Evolutionary conservation across 225 moss, liverwort and hornwort genomes (phyloP).

Genomic region (Antitrichia curtipendula): DNA sequence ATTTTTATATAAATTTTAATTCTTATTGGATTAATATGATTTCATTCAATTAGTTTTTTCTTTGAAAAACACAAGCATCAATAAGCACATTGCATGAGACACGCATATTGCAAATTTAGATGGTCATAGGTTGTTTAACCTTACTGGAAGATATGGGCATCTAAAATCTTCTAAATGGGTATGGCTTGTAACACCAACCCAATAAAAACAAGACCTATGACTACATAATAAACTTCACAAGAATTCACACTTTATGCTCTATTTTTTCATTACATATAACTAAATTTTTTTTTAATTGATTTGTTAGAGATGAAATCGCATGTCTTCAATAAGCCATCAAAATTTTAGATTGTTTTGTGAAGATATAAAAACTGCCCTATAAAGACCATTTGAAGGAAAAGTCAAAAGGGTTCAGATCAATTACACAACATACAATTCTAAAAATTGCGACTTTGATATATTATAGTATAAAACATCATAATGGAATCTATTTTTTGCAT

Average conservation of each 20-base stretch:
- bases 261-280: not conserved
- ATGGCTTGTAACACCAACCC: not conserved
- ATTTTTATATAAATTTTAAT: no score
- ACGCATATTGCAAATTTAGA: no score
- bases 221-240: not conserved
- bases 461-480: not conserved
- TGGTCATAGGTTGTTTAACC: no score
- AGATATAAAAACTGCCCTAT: not conserved
- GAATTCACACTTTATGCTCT: not conserved
- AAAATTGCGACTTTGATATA: not conserved
- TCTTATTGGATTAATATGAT: no score
- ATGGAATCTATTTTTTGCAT: not conserved
- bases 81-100: no score
- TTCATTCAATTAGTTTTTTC: no score
- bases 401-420: not conserved
- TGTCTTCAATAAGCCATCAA: not conserved
- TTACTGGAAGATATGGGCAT: no score
- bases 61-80: no score
- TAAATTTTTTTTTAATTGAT: not conserved
- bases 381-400: not conserved
- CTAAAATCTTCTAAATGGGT: not conserved
- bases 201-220: not conserved
- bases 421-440: not conserved
- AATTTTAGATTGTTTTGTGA: not conserved
- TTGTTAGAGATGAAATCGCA: no score